A percentile compares a stretch with the other conserved stretches of the same genome.
Evolutionary conservation across 2,329 filamentous ascomycete genomes (phyloP).

Genomic region (Thyridium curvatum): DNA sequence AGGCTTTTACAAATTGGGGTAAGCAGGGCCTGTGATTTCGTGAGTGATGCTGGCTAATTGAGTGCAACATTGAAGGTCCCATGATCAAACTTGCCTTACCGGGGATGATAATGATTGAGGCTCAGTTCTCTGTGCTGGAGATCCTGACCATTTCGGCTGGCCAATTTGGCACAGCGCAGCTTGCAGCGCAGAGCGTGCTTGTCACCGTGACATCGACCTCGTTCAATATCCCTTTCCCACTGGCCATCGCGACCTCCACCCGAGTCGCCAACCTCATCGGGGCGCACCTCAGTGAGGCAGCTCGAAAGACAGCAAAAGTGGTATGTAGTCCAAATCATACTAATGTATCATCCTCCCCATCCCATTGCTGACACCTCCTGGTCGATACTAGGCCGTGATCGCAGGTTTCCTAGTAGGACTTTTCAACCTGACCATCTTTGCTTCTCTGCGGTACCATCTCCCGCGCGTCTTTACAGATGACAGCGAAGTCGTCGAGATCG

Average conservation of each 20-base stretch:
- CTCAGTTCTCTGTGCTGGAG: slow-evolving; percentile 43
- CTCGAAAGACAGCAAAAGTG: slow-evolving; percentile 58
- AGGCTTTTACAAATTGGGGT: slow-evolving; percentile 20
- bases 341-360: background rate
- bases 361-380: background rate
- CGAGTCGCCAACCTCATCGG: slow-evolving; percentile 70
- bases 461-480: slow-evolving; percentile 57
- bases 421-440: slow-evolving; percentile 58
- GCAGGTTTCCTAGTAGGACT: slow-evolving; percentile 36
- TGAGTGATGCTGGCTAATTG: slow-evolving; percentile 3
- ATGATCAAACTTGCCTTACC: slow-evolving; percentile 70
- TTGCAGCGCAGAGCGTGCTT: slow-evolving; percentile 66
- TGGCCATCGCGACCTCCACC: slow-evolving; percentile 64
- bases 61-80: slow-evolving; percentile 39
- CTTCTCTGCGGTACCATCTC: slow-evolving; percentile 49
- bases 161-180: slow-evolving; percentile 57
- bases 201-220: slow-evolving; percentile 58
- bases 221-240: slow-evolving; percentile 68
- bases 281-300: slow-evolving; percentile 57
- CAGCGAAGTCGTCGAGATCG: slow-evolving; percentile 45
- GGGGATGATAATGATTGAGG: slow-evolving; percentile 67
- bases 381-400: slow-evolving; percentile 9
- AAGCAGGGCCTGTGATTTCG: slow-evolving; percentile 6
- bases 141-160: slow-evolving; percentile 62
- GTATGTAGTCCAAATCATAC: slow-evolving; percentile 15